Evolutionary conservation across 2,329 filamentous ascomycete genomes (phyloP).

Genomic region (Pseudopyrenochaeta lycopersici): DNA sequence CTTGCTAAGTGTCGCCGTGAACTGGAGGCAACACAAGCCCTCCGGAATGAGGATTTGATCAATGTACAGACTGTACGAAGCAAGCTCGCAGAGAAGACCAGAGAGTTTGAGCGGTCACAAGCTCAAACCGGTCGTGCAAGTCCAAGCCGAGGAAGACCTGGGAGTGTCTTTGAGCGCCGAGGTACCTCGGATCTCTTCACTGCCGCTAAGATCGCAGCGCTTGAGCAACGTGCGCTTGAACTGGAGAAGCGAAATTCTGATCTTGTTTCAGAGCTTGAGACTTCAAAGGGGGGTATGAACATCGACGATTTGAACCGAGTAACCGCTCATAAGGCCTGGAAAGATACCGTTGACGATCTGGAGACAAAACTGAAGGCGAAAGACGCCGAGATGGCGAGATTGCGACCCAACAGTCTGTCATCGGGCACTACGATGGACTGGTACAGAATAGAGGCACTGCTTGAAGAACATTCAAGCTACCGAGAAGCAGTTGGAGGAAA

Average conservation of each 20-base stretch:
- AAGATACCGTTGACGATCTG: slow-evolving; percentile 39
- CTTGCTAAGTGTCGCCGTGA: slow-evolving; percentile 52
- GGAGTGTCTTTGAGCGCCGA: slow-evolving; percentile 44
- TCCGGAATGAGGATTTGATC: slow-evolving; percentile 53
- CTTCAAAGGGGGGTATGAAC: slow-evolving; percentile 34
- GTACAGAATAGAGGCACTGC: slow-evolving; percentile 49
- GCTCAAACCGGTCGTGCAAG: slow-evolving; percentile 31
- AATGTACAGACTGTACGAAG: slow-evolving; percentile 52
- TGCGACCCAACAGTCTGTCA: slow-evolving; percentile 16
- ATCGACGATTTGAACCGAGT: slow-evolving; percentile 45
- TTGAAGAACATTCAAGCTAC: slow-evolving; percentile 51
- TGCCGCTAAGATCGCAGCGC: slow-evolving; percentile 51
- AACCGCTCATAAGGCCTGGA: slow-evolving; percentile 49
- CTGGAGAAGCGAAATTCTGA: slow-evolving; percentile 52
- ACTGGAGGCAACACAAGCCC: slow-evolving; percentile 49
- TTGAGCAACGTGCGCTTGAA: slow-evolving; percentile 55
- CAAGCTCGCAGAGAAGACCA: slow-evolving; percentile 52
- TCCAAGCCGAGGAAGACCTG: slow-evolving; percentile 37
- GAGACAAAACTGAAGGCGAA: slow-evolving; percentile 41
- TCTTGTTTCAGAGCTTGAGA: slow-evolving; percentile 41
- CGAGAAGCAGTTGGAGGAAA: slow-evolving; percentile 49
- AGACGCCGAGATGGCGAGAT: slow-evolving; percentile 37
- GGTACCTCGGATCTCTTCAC: slow-evolving; percentile 53
- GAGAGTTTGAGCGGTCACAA: slow-evolving; percentile 44
- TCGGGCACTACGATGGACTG: slow-evolving; percentile 32